phyloP scores from a whole-genome alignment of 805 yeast genomes.

The Cyberlindnera mississippiensis region DNA sequence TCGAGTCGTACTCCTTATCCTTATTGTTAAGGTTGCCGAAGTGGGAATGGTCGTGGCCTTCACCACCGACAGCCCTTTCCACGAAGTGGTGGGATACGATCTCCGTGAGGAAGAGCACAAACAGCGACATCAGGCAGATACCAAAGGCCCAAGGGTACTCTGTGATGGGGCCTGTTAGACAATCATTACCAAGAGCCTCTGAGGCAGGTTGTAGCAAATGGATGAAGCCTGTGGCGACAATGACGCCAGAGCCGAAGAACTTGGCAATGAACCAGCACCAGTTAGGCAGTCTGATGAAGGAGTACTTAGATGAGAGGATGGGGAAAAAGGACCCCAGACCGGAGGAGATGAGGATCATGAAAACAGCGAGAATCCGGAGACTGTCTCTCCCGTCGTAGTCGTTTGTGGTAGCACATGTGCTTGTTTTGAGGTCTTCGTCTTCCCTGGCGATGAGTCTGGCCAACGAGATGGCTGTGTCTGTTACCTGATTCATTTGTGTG shows the following conservation, averaged over 20 bases:
- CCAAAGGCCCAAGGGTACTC: conserved; percentile 57
- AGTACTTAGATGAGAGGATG: conserved; percentile 52
- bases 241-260: conserved; percentile 82
- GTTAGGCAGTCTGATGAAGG: conserved; percentile 54
- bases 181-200: conserved; percentile 49
- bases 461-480: conserved; percentile 7
- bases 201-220: conserved; percentile 70
- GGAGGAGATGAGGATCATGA: conserved; percentile 57
- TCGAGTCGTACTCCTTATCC: conserved; percentile 16
- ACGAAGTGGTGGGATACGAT: conserved; percentile 42
- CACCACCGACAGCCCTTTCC: conserved; percentile 28
- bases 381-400: conserved; percentile 40
- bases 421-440: conserved; percentile 24
- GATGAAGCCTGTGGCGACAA: conserved; percentile 75
- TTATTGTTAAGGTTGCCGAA: conserved; percentile 38
- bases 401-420: conserved; percentile 37
- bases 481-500: conserved; percentile 6
- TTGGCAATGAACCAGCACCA: conserved; percentile 66
- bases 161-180: conserved; percentile 59
- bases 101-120: conserved; percentile 46
- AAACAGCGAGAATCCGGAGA: conserved; percentile 56
- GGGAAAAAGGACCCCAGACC: conserved; percentile 61
- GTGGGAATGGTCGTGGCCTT: conserved; percentile 47
- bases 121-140: conserved; percentile 44
- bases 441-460: conserved; percentile 19